Base-by-base conservation (phyloP, 2,329 filamentous ascomycete genomes). In the Ophiostoma montium region DNA sequence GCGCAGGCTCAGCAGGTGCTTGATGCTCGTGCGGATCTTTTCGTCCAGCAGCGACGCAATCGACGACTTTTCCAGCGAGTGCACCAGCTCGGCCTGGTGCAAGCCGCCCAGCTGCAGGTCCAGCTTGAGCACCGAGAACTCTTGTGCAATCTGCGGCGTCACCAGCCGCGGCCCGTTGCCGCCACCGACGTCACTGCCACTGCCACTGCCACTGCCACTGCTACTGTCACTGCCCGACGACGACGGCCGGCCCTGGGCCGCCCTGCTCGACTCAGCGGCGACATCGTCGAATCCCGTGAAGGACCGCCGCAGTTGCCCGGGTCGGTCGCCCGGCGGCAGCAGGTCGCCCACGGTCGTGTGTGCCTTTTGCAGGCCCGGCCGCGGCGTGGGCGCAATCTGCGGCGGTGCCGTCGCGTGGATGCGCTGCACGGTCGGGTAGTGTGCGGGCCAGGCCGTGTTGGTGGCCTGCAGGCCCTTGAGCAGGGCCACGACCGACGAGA, bases 101-200 rank as follows among this genome's bases (percentile, higher is more conserved):
- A 95, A 64, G 6, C 84, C 73, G 31, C 90, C 89, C 49, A 98
- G 75, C 67, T 95, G 95, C 50, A 98, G 68, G 63, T 98, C 92
- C 53, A 98, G 71, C 67, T 96, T 98, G 55, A 98, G 67, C 31
- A 98, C 82, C 0, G 90, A 96, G 58, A 96, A 95, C 60, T 98
- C 89, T 56, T 95, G 87, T 3, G 89, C 86, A 54, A 96, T 88
- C 64, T 96, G 87, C 30, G 88, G 86, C 2, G 87, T 87, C 53
- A 96, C 82, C 21, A 98, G 72, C 55, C 92, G 75, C 13, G 90
- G 90, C 60, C 35, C 43, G 8, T n/a, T n/a, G n/a, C n/a, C n/a
- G n/a, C n/a, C n/a, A n/a, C n/a, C n/a, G n/a, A n/a, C n/a, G n/a
- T n/a, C n/a, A n/a, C n/a, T n/a, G n/a, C n/a, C n/a, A n/a, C n/a